Conservation (phyloP, 2,329 filamentous ascomycete genomes). For the Fusarium sp. region DNA sequence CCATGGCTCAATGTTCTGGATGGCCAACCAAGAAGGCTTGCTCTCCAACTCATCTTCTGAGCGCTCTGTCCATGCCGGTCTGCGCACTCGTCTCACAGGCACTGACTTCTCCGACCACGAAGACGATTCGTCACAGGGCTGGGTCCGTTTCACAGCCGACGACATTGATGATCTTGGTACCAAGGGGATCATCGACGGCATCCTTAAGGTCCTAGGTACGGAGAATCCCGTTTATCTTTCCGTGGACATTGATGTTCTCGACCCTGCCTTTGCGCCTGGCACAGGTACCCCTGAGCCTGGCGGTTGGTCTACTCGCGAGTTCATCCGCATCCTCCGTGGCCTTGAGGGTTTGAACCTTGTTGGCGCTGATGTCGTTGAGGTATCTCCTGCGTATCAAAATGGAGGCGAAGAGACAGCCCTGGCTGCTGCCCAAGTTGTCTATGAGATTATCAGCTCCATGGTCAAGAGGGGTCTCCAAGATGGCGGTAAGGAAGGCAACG, state of each 20-base stretch:
- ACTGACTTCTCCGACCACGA: slow-evolving; percentile 74
- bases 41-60: slow-evolving; percentile 78
- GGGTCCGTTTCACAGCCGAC: slow-evolving; percentile 81
- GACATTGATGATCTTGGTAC: slow-evolving; percentile 88
- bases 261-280: slow-evolving; percentile 74
- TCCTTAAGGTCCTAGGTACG: slow-evolving; percentile 78
- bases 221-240: slow-evolving; percentile 84
- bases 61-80: slow-evolving; percentile 81
- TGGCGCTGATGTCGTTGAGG: slow-evolving; percentile 89
- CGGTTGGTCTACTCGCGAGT: slow-evolving; percentile 89
- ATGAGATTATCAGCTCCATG: slow-evolving; percentile 84
- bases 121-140: slow-evolving; percentile 80
- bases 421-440: slow-evolving; percentile 85
- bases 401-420: slow-evolving; percentile 83
- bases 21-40: slow-evolving; percentile 83
- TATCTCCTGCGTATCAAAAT: slow-evolving; percentile 85
- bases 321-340: slow-evolving; percentile 84
- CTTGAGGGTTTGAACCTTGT: slow-evolving; percentile 87
- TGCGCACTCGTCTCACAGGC: slow-evolving; percentile 80
- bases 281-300: slow-evolving; percentile 92
- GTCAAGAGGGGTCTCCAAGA: slow-evolving; percentile 64
- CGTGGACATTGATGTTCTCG: slow-evolving; percentile 86
- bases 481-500: slow-evolving; percentile 52
- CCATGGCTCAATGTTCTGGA: slow-evolving; percentile 93
- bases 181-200: slow-evolving; percentile 74